A percentile compares a stretch with the other conserved stretches of the same genome.
Evolutionary conservation across 306 rosid species (phyloP).

Genomic region (Sesbania bispinosa): DNA sequence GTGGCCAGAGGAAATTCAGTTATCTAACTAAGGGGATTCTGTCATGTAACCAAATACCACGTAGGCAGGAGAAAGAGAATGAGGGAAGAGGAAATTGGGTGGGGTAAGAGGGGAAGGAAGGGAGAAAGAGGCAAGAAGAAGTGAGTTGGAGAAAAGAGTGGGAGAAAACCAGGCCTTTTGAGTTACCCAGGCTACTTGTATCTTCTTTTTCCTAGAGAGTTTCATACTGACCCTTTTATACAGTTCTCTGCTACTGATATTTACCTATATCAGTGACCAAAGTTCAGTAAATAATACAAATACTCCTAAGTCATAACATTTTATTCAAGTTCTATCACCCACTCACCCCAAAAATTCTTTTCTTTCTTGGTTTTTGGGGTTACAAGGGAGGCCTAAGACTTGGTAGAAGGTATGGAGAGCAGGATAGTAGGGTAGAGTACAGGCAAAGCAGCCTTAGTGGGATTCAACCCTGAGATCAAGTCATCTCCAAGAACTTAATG

Average conservation of each 20-base stretch:
- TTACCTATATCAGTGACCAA: neutral
- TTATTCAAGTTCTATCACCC: neutral
- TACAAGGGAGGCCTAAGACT: neutral
- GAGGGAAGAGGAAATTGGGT: neutral
- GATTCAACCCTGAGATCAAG: neutral
- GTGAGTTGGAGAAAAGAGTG: neutral
- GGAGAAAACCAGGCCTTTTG: neutral
- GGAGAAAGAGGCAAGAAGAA: neutral
- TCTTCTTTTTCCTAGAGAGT: neutral
- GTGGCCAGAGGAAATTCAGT: neutral
- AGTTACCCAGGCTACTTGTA: neutral
- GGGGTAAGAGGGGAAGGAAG: neutral
- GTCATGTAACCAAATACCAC: neutral
- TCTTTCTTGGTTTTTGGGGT: neutral
- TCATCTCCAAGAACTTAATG: neutral
- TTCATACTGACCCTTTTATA: neutral
- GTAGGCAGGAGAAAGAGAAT: neutral
- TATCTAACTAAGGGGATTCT: neutral
- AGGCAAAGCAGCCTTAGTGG: neutral
- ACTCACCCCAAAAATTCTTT: neutral
- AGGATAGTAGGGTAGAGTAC: neutral
- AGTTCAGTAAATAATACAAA: neutral
- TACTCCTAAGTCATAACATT: neutral
- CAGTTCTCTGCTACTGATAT: neutral
- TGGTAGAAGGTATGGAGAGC: neutral